phyloP scores from a whole-genome alignment of 2,329 filamentous ascomycete species.

The Colletotrichum sp. region DNA sequence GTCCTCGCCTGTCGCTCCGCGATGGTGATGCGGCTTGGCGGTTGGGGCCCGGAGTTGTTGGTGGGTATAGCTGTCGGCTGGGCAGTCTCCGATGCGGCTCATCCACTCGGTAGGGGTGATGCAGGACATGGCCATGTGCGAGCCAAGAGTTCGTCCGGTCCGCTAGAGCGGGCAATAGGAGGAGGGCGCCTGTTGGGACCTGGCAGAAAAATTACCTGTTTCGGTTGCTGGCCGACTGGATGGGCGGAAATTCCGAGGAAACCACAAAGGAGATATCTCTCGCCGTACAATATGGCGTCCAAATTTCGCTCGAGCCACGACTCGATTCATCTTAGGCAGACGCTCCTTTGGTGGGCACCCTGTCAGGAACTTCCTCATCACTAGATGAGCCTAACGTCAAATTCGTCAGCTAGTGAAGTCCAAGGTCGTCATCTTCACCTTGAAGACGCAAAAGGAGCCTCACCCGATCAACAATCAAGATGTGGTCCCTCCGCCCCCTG shows the following conservation, averaged over 20 bases:
- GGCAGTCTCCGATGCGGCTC: background rate
- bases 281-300: background rate
- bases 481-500: slow-evolving; percentile 4
- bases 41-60: background rate
- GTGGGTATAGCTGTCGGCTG: slow-evolving; percentile 3
- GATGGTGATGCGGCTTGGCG: slow-evolving; percentile 8
- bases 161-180: background rate
- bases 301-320: rapidly evolving
- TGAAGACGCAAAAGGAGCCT: slow-evolving; percentile 5
- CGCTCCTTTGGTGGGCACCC: background rate
- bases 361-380: background rate
- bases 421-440: background rate
- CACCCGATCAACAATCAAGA: background rate
- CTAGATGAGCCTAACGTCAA: background rate
- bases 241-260: background rate
- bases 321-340: background rate
- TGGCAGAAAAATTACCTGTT: background rate
- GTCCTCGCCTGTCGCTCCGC: background rate
- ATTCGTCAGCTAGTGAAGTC: background rate
- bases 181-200: background rate
- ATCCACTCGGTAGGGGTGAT: background rate
- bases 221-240: background rate
- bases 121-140: background rate
- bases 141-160: slow-evolving; percentile 13
- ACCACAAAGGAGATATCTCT: background rate